phyloP scores from a whole-genome alignment of 2,329 filamentous ascomycete genomes.

The Cladorrhinum sp. region DNA sequence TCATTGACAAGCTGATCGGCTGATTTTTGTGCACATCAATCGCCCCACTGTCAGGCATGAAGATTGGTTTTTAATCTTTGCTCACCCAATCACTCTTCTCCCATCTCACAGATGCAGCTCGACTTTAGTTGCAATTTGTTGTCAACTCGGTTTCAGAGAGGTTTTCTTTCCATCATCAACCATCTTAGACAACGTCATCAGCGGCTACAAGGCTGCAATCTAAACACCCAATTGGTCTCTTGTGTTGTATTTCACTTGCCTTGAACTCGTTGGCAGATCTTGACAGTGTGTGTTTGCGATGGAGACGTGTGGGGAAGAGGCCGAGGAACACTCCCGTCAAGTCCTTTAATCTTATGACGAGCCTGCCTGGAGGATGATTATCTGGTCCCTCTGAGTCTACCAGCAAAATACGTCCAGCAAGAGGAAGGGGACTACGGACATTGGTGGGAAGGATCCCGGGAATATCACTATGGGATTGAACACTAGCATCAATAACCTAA shows the following conservation, averaged over 20 bases:
- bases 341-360: conserved; percentile 15
- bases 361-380: no score
- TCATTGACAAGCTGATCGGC: no score
- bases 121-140: no score
- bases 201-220: conserved; percentile 17
- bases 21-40: no score
- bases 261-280: neutral
- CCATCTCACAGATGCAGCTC: no score
- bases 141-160: no score
- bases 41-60: no score
- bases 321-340: conserved; percentile 12
- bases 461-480: conserved; percentile 16
- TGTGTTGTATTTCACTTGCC: neutral
- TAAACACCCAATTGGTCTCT: conserved; percentile 13
- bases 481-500: conserved; percentile 16
- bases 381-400: conserved; percentile 10
- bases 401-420: neutral
- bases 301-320: neutral
- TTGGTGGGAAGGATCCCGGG: conserved; percentile 11
- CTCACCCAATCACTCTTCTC: no score
- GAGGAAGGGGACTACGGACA: neutral
- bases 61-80: no score
- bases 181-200: conserved; percentile 14
- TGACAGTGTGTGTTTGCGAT: neutral
- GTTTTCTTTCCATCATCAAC: no score